These are phyloP conservation scores for Cydonia oblonga DNA, from an alignment of 331 rosid genomes.

Conservation along the genomic window DNA sequence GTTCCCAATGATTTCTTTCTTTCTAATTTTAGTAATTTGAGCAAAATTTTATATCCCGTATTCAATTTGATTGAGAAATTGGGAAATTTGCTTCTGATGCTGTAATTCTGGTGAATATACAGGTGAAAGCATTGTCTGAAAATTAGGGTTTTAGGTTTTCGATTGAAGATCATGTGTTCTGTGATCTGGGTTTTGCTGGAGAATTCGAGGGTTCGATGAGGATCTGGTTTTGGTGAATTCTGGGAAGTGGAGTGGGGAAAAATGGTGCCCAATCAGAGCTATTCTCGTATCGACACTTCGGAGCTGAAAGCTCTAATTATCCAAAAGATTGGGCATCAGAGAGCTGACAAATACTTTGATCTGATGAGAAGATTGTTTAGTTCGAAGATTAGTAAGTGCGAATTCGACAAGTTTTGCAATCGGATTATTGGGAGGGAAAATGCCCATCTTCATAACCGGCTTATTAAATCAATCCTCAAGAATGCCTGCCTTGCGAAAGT, in stretches of 20 bases:
- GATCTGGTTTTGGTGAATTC: conserved; percentile 17
- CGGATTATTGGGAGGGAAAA: conserved; percentile 66
- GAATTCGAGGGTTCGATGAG: conserved; percentile 19
- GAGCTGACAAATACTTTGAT: conserved; percentile 64
- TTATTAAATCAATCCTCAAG: conserved; percentile 56
- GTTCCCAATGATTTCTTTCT: neutral
- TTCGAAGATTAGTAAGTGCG: conserved; percentile 53
- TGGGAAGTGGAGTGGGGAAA: conserved; percentile 6
- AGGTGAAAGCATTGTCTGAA: conserved; percentile 23
- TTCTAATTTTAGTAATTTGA: neutral
- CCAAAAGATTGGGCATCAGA: conserved; percentile 57
- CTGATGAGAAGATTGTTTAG: conserved; percentile 53
- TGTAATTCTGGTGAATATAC: conserved; percentile 18
- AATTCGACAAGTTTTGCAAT: conserved; percentile 56
- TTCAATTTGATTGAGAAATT: neutral
- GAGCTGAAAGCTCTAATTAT: conserved; percentile 63
- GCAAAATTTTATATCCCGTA: neutral
- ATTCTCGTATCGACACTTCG: conserved; percentile 50
- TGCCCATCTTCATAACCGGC: conserved; percentile 61
- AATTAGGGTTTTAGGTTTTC: conserved; percentile 45
- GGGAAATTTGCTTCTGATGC: conserved; percentile 10
- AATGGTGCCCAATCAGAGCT: conserved; percentile 34
- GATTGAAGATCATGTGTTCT: conserved; percentile 21
- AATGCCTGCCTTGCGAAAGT: conserved; percentile 59
- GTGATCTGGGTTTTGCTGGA: conserved; percentile 29